phyloP scores from a whole-genome alignment of 805 yeast genomes.

The Metschnikowia matae region DNA sequence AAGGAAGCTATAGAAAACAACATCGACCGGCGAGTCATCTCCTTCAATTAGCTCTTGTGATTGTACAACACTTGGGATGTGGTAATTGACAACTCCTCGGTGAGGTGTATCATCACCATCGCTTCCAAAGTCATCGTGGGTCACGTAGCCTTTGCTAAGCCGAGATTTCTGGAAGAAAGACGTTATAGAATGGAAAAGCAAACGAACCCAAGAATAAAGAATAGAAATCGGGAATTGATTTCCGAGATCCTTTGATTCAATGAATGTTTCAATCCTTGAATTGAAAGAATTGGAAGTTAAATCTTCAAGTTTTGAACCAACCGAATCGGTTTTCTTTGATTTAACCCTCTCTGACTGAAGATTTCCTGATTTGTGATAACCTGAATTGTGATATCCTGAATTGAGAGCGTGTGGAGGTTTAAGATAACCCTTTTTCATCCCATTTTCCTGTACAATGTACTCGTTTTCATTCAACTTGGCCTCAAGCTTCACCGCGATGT shows the following conservation, averaged over 20 bases:
- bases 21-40: slow-evolving; percentile 45
- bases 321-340: too few relatives aligned
- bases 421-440: neutral
- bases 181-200: neutral
- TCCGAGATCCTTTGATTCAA: too few relatives aligned
- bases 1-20: slow-evolving; percentile 78
- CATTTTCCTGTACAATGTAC: slow-evolving; percentile 22
- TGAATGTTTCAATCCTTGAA: too few relatives aligned
- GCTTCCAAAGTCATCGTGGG: slow-evolving; percentile 78
- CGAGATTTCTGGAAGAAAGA: slow-evolving; percentile 2
- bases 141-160: slow-evolving; percentile 67
- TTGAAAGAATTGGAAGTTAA: too few relatives aligned
- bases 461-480: slow-evolving; percentile 53
- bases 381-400: too few relatives aligned
- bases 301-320: too few relatives aligned
- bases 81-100: slow-evolving; percentile 57
- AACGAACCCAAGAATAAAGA: neutral
- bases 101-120: slow-evolving; percentile 80
- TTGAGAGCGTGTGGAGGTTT: neutral
- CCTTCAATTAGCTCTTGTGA: slow-evolving; percentile 34
- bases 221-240: neutral
- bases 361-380: too few relatives aligned
- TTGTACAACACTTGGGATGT: slow-evolving; percentile 77
- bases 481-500: slow-evolving; percentile 52
- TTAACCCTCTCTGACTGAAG: too few relatives aligned